Percentiles rank a stretch among this genome's conserved stretches.
These are phyloP conservation scores for Monosporozyma unispora DNA, from an alignment of 805 yeast species.

Conservation along the genomic window DNA sequence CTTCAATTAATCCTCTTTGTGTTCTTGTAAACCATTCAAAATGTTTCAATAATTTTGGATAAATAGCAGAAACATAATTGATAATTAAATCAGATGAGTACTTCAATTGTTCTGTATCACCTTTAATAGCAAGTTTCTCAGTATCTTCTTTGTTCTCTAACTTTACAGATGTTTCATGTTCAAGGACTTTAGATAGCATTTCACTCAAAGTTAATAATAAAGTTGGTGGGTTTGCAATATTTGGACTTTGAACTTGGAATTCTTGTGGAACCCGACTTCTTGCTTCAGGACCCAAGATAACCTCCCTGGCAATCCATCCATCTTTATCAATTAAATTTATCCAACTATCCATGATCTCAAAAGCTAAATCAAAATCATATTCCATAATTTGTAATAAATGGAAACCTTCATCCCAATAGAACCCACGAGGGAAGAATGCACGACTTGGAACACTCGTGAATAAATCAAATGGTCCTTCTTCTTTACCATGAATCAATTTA, in stretches of 20 bases:
- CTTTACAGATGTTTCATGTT: constrained; percentile 5
- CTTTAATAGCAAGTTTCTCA: constrained; percentile 16
- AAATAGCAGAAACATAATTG: constrained; percentile 52
- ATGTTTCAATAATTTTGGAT: constrained; percentile 68
- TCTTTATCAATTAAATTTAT: constrained; percentile 61
- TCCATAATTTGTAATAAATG: constrained; percentile 75
- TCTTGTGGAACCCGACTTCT: constrained; percentile 78
- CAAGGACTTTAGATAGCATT: constrained; percentile 40
- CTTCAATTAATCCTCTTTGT: constrained; percentile 66
- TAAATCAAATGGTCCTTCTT: constrained; percentile 70
- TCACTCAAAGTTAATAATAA: constrained; percentile 63
- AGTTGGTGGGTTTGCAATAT: constrained; percentile 93
- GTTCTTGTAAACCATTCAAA: constrained; percentile 78
- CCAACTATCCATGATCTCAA: constrained; percentile 84
- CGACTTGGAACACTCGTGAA: constrained; percentile 86
- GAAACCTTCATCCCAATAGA: constrained; percentile 98
- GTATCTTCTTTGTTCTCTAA: constrained; percentile 6
- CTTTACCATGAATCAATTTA: constrained; percentile 39
- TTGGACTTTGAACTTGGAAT: constrained; percentile 78
- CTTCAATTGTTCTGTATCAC: constrained; percentile 41
- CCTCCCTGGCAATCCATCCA: constrained; percentile 97
- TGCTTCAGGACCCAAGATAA: constrained; percentile 85
- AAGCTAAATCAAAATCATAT: constrained; percentile 72
- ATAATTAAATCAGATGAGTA: constrained; percentile 50
- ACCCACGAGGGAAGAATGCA: constrained; percentile 92